These are phyloP conservation scores for Ophiocordyceps camponoti-rufipedis DNA, from an alignment of 2,329 filamentous ascomycete genomes.

Conservation along the genomic window DNA sequence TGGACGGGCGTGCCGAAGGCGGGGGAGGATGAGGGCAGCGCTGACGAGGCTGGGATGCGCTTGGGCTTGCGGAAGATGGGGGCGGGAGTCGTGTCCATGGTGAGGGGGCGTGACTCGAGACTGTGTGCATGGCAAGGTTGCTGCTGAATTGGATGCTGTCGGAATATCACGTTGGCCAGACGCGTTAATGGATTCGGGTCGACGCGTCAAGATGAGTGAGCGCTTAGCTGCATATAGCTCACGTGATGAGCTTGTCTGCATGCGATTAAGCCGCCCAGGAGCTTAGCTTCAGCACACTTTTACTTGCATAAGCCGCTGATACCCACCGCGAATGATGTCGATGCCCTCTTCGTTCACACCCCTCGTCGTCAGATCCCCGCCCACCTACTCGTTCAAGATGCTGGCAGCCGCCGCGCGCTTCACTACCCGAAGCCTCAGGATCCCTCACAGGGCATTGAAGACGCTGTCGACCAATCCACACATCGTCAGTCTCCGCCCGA, in stretches of 20 bases:
- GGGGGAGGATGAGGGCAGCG: constrained; percentile 73
- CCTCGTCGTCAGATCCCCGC: neutral
- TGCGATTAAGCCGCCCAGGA: too few relatives aligned
- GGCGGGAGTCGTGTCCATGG: constrained; percentile 21
- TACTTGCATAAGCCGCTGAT: too few relatives aligned
- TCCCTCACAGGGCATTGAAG: constrained; percentile 18
- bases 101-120: neutral
- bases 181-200: constrained; percentile 1
- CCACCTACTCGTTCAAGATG: constrained; percentile 6
- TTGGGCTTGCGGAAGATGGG: constrained; percentile 18
- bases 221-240: too few relatives aligned
- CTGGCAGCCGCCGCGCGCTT: constrained; percentile 8
- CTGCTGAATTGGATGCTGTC: neutral
- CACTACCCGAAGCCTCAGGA: constrained; percentile 5
- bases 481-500: constrained; percentile 26
- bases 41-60: constrained; percentile 25
- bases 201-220: too few relatives aligned
- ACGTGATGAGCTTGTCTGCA: too few relatives aligned
- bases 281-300: too few relatives aligned
- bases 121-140: neutral
- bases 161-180: neutral
- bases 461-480: constrained; percentile 31
- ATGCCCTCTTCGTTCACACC: neutral
- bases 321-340: too few relatives aligned
- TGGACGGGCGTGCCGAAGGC: constrained; percentile 78